Conservation (phyloP, 257 asterid genomes). For the Solanum gandarillasii region DNA sequence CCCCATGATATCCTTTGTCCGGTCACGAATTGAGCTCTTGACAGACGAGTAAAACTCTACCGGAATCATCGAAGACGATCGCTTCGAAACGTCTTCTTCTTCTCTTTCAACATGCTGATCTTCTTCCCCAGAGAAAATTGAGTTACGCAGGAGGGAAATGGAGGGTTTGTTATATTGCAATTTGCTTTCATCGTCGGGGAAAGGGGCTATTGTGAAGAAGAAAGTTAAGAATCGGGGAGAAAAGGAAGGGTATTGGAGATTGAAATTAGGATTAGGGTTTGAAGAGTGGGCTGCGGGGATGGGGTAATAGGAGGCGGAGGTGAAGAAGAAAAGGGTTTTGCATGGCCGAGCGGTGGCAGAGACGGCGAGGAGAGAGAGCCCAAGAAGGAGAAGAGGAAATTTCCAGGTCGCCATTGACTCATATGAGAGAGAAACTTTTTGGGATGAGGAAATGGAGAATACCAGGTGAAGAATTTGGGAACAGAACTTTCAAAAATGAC, state of each 20-base stretch:
- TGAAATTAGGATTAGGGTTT: slow-evolving; percentile 2
- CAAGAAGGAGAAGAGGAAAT: slow-evolving; percentile 20
- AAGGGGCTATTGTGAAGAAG: slow-evolving; percentile 30
- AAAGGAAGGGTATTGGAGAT: slow-evolving; percentile 17
- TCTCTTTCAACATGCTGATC: neutral
- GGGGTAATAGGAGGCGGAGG: slow-evolving; percentile 25
- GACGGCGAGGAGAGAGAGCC: slow-evolving; percentile 28
- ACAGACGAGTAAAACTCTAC: slow-evolving; percentile 41
- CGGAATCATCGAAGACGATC: slow-evolving; percentile 16
- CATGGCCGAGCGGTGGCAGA: slow-evolving; percentile 63
- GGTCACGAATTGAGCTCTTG: slow-evolving; percentile 50
- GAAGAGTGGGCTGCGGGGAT: neutral
- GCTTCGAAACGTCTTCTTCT: neutral
- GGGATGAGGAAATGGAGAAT: too few species aligned
- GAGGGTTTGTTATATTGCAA: slow-evolving; percentile 7
- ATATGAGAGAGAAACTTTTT: too few species aligned
- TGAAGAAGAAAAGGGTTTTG: slow-evolving; percentile 56
- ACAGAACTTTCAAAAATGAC: too few species aligned
- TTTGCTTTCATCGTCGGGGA: neutral
- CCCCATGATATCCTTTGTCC: slow-evolving; percentile 30
- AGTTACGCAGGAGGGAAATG: neutral
- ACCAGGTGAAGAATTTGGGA: too few species aligned
- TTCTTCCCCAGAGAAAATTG: neutral
- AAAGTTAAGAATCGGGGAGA: slow-evolving; percentile 25
- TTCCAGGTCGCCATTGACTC: slow-evolving; percentile 33